These are phyloP conservation scores for Xylaria longipes DNA, from an alignment of 495 filamentous ascomycete genomes.

Conservation along the genomic window DNA sequence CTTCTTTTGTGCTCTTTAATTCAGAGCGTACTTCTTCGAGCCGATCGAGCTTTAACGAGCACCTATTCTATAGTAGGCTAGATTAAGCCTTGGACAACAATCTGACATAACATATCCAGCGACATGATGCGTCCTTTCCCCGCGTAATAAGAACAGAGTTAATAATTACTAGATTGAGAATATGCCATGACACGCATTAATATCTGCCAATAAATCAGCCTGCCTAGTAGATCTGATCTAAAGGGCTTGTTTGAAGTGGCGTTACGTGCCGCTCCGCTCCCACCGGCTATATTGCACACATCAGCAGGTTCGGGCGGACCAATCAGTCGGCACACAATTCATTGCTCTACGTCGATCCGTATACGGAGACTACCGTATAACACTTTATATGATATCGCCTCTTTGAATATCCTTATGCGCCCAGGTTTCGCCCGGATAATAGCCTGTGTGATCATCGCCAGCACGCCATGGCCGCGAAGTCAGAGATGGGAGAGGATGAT, in stretches of 20 bases:
- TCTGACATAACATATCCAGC: neutral
- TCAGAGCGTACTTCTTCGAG: neutral
- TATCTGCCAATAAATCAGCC: neutral
- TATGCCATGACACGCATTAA: neutral
- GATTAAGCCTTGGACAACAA: neutral
- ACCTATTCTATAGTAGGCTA: neutral
- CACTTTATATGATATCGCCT: conserved; percentile 21
- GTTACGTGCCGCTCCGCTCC: conserved; percentile 17
- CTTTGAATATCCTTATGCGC: conserved; percentile 27
- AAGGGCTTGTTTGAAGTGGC: neutral
- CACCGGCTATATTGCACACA: conserved; percentile 20
- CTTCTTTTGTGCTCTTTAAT: neutral
- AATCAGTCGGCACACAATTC: neutral
- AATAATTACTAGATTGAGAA: neutral
- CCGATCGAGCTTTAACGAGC: neutral
- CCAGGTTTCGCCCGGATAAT: conserved; percentile 30
- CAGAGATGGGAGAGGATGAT: neutral
- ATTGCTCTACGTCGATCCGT: neutral
- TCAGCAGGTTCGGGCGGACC: conserved; percentile 12
- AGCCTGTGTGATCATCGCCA: conserved; percentile 22
- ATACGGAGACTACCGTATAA: neutral
- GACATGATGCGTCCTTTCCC: neutral
- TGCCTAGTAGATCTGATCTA: neutral
- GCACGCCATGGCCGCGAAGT: conserved; percentile 16
- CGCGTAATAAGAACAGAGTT: neutral